A percentile compares a stretch with the other conserved stretches of the same genome.
phyloP scores from a whole-genome alignment of 1,139 yeast genomes.

The Kurtzmaniella quercitrusa region DNA sequence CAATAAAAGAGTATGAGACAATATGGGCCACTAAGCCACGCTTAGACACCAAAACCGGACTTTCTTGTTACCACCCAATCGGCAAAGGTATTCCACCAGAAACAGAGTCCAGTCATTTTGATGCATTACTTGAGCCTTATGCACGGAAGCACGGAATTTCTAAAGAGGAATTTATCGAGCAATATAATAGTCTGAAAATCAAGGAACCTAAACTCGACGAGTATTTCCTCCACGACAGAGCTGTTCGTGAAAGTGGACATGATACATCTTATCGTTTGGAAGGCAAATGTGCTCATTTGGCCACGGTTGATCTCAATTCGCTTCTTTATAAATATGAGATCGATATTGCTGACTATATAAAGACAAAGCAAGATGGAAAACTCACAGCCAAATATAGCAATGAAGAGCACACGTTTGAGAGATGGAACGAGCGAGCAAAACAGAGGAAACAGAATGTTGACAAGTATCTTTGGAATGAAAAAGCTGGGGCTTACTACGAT shows the following conservation, averaged over 20 bases:
- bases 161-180: constrained; percentile 65
- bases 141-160: constrained; percentile 58
- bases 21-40: constrained; percentile 83
- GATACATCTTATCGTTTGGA: constrained; percentile 91
- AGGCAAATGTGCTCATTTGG: constrained; percentile 84
- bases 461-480: constrained; percentile 81
- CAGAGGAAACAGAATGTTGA: constrained; percentile 55
- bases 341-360: constrained; percentile 71
- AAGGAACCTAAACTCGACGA: constrained; percentile 79
- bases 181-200: constrained; percentile 65
- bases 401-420: constrained; percentile 43
- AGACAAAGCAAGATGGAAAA: constrained; percentile 44
- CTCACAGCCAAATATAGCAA: constrained; percentile 25
- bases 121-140: constrained; percentile 65
- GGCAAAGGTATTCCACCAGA: constrained; percentile 96
- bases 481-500: constrained; percentile 77
- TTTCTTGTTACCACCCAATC: constrained; percentile 87
- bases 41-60: constrained; percentile 68
- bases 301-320: constrained; percentile 87
- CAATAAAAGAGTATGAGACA: constrained; percentile 78
- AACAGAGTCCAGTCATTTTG: constrained; percentile 88
- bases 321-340: constrained; percentile 84
- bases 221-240: constrained; percentile 89
- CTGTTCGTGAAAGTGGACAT: constrained; percentile 95
- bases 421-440: constrained; percentile 60